Evolutionary conservation across 257 asterid genomes (phyloP).

Genomic region (Primulina eburnea): DNA sequence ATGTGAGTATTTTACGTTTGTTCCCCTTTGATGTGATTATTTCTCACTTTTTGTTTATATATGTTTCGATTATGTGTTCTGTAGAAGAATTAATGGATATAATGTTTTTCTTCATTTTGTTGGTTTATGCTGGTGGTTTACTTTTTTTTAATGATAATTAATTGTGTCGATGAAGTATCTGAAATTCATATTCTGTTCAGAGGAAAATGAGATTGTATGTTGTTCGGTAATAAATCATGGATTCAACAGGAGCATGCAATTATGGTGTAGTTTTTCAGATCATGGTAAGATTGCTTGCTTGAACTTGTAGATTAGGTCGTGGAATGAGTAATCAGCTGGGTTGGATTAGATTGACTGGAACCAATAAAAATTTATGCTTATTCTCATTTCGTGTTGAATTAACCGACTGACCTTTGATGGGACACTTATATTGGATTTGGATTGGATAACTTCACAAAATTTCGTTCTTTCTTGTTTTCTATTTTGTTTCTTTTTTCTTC

Average conservation of each 20-base stretch:
- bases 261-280: not conserved
- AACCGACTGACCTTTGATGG: not conserved
- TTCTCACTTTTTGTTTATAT: not conserved
- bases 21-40: not conserved
- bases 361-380: not conserved
- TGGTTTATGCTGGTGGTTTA: not conserved
- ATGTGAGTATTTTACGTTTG: constrained; percentile 25
- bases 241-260: not conserved
- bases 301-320: not conserved
- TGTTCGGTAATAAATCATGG: not conserved
- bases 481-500: constrained; percentile 13
- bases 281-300: not conserved
- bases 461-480: not conserved
- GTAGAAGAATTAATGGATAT: not conserved
- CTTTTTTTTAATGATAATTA: not conserved
- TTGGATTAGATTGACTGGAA: not conserved
- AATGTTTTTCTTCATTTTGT: not conserved
- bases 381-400: not conserved
- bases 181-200: not conserved
- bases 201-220: not conserved
- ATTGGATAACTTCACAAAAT: not conserved
- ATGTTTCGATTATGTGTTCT: not conserved
- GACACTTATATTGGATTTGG: not conserved
- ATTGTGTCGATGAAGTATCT: no score
- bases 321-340: not conserved